Conservation (phyloP, 75 land plant genomes). For the Cupressus sempervirens region DNA sequence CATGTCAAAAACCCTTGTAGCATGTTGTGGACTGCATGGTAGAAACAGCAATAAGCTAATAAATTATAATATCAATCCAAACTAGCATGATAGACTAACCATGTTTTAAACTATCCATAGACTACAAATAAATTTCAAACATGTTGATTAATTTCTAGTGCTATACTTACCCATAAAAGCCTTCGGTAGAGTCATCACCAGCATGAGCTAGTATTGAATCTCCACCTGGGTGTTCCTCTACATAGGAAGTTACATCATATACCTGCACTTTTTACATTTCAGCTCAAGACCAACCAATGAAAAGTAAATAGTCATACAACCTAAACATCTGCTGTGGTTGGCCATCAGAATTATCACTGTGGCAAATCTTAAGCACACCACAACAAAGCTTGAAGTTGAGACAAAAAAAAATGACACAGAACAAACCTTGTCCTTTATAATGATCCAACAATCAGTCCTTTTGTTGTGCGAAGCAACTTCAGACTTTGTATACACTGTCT, state of each 20-base stretch:
- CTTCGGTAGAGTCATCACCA: constrained; percentile 96
- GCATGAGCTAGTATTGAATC: constrained; percentile 89
- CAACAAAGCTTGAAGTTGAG: neutral
- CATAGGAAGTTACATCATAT: constrained; percentile 92
- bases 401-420: neutral
- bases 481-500: constrained; percentile 28
- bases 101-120: neutral
- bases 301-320: neutral
- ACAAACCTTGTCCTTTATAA: constrained; percentile 62
- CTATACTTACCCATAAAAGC: constrained; percentile 75
- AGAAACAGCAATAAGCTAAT: neutral
- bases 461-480: constrained; percentile 60
- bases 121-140: neutral
- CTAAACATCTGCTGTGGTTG: neutral
- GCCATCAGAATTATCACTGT: neutral
- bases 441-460: constrained; percentile 69
- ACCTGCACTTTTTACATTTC: constrained; percentile 43
- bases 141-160: neutral
- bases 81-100: neutral
- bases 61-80: neutral
- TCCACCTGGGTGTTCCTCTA: constrained; percentile 98
- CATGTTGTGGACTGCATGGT: constrained; percentile 91
- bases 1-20: constrained; percentile 90
- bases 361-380: neutral
- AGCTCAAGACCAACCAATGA: neutral